Evolutionary conservation across 371 early-diverging fungal species (phyloP).

Genomic region (Rhizomucor pusillus): DNA sequence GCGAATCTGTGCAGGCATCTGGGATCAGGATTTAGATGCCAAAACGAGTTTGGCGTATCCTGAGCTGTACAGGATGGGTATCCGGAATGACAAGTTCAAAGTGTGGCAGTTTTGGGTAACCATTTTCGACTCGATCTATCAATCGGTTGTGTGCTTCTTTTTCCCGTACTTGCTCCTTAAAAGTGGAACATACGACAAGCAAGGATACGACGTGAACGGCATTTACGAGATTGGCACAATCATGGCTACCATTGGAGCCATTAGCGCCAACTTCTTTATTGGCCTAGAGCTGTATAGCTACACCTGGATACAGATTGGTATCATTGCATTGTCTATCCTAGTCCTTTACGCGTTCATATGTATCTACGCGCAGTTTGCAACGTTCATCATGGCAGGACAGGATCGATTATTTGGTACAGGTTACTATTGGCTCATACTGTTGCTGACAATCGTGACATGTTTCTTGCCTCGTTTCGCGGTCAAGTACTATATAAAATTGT

Average conservation of each 20-base stretch:
- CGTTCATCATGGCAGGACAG: conserved; percentile 42
- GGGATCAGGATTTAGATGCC: conserved; percentile 90
- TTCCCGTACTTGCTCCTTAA: conserved; percentile 59
- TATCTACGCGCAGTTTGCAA: conserved; percentile 45
- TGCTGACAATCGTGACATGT: conserved; percentile 46
- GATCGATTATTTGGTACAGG: conserved; percentile 46
- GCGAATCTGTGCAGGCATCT: conserved; percentile 45
- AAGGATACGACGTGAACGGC: conserved; percentile 63
- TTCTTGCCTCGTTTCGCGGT: conserved; percentile 52
- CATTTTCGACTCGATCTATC: conserved; percentile 82
- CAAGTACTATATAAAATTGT: conserved; percentile 45
- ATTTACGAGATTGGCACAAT: conserved; percentile 77
- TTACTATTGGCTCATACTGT: conserved; percentile 50
- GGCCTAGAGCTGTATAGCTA: conserved; percentile 72
- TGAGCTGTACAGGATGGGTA: conserved; percentile 84
- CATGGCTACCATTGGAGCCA: conserved; percentile 73
- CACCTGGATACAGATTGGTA: conserved; percentile 69
- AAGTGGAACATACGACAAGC: conserved; percentile 44
- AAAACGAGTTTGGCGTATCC: conserved; percentile 74
- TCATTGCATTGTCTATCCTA: conserved; percentile 55
- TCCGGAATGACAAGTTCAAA: conserved; percentile 82
- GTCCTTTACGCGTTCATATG: conserved; percentile 49
- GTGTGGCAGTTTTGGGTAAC: conserved; percentile 83
- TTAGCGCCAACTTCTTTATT: conserved; percentile 82
- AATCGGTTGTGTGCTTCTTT: conserved; percentile 84